These are phyloP conservation scores for Hanseniaspora jakobsenii DNA, from an alignment of 805 yeast species.

Conservation along the genomic window DNA sequence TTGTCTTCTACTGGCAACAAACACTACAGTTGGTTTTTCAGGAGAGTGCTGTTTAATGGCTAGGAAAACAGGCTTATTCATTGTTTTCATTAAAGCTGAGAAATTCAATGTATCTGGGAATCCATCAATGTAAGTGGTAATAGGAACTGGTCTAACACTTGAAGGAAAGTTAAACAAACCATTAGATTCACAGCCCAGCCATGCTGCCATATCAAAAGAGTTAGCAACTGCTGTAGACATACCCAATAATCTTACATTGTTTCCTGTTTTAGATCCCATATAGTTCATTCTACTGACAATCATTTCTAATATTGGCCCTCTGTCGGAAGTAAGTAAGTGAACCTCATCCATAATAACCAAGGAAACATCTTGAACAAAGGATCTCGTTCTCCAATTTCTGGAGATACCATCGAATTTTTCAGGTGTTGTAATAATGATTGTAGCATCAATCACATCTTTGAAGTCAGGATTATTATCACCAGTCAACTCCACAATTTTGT, in stretches of 20 bases:
- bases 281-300: slow-evolving; percentile 75
- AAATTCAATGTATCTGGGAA: slow-evolving; percentile 71
- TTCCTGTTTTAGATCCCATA: slow-evolving; percentile 53
- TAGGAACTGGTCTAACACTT: slow-evolving; percentile 86
- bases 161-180: slow-evolving; percentile 95
- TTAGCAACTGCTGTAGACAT: slow-evolving; percentile 90
- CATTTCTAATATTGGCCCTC: slow-evolving; percentile 95
- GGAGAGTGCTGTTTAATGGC: slow-evolving; percentile 90
- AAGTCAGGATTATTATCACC: slow-evolving; percentile 90
- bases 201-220: slow-evolving; percentile 86
- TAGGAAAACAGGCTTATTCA: slow-evolving; percentile 71
- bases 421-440: slow-evolving; percentile 84
- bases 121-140: slow-evolving; percentile 79
- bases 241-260: slow-evolving; percentile 82
- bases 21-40: slow-evolving; percentile 85
- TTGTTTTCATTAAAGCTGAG: slow-evolving; percentile 59
- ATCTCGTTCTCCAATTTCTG: slow-evolving; percentile 76
- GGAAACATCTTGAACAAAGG: slow-evolving; percentile 70
- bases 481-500: slow-evolving; percentile 75
- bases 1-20: slow-evolving; percentile 91
- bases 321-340: slow-evolving; percentile 88
- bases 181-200: slow-evolving; percentile 71
- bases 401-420: slow-evolving; percentile 98
- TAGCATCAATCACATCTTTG: slow-evolving; percentile 69
- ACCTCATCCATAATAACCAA: slow-evolving; percentile 90